Percentiles rank a stretch among this genome's conserved stretches.
phyloP scores from a whole-genome alignment of 1,284 basidiomycete genomes.

The Cryptococcus wingfieldii region DNA sequence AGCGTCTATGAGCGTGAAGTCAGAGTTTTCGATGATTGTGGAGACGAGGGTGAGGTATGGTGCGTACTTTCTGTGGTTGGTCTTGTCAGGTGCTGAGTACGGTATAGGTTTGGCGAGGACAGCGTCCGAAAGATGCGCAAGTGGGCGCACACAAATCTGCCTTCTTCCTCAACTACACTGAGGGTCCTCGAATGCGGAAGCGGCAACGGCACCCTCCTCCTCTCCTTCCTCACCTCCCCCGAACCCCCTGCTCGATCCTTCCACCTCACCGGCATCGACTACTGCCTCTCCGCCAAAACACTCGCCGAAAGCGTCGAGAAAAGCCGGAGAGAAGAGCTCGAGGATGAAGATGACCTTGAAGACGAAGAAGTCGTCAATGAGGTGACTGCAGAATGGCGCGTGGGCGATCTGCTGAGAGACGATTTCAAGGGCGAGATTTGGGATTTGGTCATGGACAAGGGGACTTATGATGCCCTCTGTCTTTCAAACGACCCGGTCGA shows the following conservation, averaged over 20 bases:
- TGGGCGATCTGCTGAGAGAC: slow-evolving; percentile 39
- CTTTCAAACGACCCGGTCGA: slow-evolving; percentile 34
- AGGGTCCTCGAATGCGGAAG: slow-evolving; percentile 42
- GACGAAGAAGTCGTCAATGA: slow-evolving; percentile 40
- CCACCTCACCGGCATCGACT: slow-evolving; percentile 48
- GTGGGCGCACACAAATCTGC: slow-evolving; percentile 41
- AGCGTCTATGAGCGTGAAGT: slow-evolving; percentile 49
- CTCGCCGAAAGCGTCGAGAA: slow-evolving; percentile 36
- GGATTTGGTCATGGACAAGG: slow-evolving; percentile 50
- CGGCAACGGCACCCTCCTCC: slow-evolving; percentile 48
- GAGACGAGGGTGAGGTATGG: slow-evolving; percentile 48
- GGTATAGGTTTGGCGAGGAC: slow-evolving; percentile 44
- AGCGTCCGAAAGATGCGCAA: slow-evolving; percentile 45
- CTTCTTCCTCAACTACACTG: slow-evolving; percentile 26
- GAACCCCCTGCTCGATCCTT: slow-evolving; percentile 17
- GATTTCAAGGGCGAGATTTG: slow-evolving; percentile 36
- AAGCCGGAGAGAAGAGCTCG: slow-evolving; percentile 33
- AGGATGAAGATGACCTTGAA: slow-evolving; percentile 31
- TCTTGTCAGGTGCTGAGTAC: neutral
- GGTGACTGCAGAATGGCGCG: slow-evolving; percentile 35
- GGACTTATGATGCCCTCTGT: slow-evolving; percentile 48
- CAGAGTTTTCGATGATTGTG: slow-evolving; percentile 43
- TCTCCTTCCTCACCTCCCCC: slow-evolving; percentile 45
- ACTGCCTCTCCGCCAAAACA: slow-evolving; percentile 32
- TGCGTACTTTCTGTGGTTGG: slow-evolving; percentile 7